phyloP scores from a whole-genome alignment of 1,284 basidiomycete species.

The Puccinia triticina region DNA sequence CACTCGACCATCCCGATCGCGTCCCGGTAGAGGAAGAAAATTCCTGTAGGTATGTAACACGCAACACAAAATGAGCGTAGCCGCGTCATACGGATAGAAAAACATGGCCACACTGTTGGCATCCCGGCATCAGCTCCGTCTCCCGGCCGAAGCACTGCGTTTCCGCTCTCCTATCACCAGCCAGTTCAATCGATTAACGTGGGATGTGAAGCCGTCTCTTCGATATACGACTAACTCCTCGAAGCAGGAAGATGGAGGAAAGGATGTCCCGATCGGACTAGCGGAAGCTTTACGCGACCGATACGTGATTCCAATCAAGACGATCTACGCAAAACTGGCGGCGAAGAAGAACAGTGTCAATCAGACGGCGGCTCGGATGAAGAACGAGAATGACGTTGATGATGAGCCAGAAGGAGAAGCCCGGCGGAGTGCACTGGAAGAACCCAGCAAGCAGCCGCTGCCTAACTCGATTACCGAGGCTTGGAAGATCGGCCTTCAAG shows the following conservation, averaged over 20 bases:
- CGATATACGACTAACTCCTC: neutral
- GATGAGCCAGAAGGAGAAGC: neutral
- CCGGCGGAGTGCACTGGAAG: neutral
- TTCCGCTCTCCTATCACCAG: no score
- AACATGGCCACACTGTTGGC: no score
- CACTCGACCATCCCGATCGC: no score
- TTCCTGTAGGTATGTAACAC: no score
- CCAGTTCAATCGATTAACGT: neutral
- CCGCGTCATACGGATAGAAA: no score
- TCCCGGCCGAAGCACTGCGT: no score
- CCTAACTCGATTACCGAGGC: conserved; percentile 26
- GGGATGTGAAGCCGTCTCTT: neutral
- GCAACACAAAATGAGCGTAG: no score
- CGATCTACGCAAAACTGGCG: neutral
- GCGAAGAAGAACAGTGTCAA: neutral
- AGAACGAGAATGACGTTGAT: neutral
- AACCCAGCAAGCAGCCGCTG: neutral
- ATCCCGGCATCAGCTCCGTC: no score
- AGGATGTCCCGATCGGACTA: conserved; percentile 22
- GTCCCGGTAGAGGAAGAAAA: no score
- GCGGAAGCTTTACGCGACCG: conserved; percentile 5
- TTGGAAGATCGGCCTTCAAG: conserved; percentile 29
- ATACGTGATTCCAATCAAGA: conserved; percentile 20
- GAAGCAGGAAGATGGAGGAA: neutral
- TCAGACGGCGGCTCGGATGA: neutral